Evolutionary conservation across 2,329 filamentous ascomycete genomes (phyloP).

Genomic region (Claviceps fusiformis): DNA sequence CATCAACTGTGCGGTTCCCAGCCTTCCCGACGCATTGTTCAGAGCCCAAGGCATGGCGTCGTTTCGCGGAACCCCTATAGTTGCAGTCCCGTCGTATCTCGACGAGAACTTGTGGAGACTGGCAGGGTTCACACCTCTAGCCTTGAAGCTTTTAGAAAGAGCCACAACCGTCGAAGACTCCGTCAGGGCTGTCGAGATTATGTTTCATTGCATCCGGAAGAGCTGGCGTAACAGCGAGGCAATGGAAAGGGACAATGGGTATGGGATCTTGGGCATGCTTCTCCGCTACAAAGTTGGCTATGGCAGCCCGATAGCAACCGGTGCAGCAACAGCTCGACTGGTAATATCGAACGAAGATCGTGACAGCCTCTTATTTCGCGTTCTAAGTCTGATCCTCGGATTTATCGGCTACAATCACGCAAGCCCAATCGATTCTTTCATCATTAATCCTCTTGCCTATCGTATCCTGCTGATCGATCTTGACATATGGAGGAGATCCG

Average conservation of each 20-base stretch:
- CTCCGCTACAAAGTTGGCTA: slow-evolving; percentile 69
- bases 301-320: slow-evolving; percentile 17
- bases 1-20: slow-evolving; percentile 77
- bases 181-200: slow-evolving; percentile 63
- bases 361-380: slow-evolving; percentile 42
- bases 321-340: slow-evolving; percentile 24
- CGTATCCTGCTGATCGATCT: slow-evolving; percentile 83
- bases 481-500: slow-evolving; percentile 79
- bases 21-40: slow-evolving; percentile 77
- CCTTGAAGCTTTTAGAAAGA: slow-evolving; percentile 70
- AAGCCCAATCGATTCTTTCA: slow-evolving; percentile 75
- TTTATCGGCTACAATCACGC: slow-evolving; percentile 81
- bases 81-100: slow-evolving; percentile 67
- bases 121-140: slow-evolving; percentile 78
- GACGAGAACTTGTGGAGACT: slow-evolving; percentile 90
- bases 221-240: slow-evolving; percentile 98
- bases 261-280: slow-evolving; percentile 72
- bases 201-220: slow-evolving; percentile 73
- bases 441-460: slow-evolving; percentile 91
- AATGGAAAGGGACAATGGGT: slow-evolving; percentile 93
- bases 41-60: slow-evolving; percentile 69
- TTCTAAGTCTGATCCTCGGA: slow-evolving; percentile 64
- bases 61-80: slow-evolving; percentile 69
- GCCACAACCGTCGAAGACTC: slow-evolving; percentile 58
- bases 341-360: slow-evolving; percentile 37